phyloP scores from a whole-genome alignment of 768 basidiomycete species.

The Guyanaporus albipodus region DNA sequence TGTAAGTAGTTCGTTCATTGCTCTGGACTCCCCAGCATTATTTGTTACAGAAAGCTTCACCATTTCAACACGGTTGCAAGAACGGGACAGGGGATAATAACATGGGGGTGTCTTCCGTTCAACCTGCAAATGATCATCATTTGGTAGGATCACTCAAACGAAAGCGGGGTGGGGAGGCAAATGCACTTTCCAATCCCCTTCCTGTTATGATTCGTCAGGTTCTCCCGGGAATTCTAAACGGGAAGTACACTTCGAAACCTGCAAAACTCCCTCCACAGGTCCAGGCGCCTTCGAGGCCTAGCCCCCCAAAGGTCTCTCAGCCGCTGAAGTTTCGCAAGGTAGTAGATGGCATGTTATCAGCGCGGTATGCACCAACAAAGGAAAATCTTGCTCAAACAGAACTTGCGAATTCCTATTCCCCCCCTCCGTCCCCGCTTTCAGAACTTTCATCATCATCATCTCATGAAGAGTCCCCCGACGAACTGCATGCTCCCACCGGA shows the following conservation, averaged over 20 bases:
- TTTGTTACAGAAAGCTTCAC: constrained; percentile 6
- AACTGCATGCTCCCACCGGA: background rate
- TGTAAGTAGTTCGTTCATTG: constrained; percentile 15
- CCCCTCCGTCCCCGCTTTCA: constrained; percentile 18
- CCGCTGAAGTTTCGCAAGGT: constrained; percentile 39
- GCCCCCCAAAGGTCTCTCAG: constrained; percentile 20
- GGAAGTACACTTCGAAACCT: constrained; percentile 27
- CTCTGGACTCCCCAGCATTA: background rate
- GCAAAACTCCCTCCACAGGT: constrained; percentile 12
- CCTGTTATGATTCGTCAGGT: constrained; percentile 36
- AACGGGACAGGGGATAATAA: constrained; percentile 7
- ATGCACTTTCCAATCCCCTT: constrained; percentile 19
- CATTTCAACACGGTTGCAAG: constrained; percentile 10
- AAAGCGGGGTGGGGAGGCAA: constrained; percentile 20
- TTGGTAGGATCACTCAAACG: constrained; percentile 30
- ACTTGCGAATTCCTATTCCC: background rate
- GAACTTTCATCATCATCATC: constrained; percentile 23
- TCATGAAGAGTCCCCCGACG: constrained; percentile 13
- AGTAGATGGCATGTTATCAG: constrained; percentile 35
- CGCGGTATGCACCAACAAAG: constrained; percentile 23
- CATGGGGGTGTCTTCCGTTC: constrained; percentile 8
- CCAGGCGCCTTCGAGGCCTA: constrained; percentile 12
- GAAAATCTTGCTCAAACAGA: constrained; percentile 8
- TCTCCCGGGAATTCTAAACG: constrained; percentile 31
- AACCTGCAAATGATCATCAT: constrained; percentile 6